phyloP scores from a whole-genome alignment of 106 monocot species.

The Hemerocallis citrina region DNA sequence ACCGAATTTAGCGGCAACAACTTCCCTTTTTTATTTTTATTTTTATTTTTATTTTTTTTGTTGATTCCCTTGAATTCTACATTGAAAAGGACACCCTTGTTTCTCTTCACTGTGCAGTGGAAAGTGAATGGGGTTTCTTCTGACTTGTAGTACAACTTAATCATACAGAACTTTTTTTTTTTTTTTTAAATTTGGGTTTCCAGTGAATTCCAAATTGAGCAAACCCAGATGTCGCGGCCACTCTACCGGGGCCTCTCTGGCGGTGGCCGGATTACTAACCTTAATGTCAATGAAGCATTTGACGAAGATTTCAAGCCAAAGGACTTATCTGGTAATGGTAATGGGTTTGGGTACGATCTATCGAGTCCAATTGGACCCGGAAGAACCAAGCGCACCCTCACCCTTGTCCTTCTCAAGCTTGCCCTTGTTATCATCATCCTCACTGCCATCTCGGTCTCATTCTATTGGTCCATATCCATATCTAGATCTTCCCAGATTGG shows the following conservation, averaged over 20 bases:
- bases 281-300: neutral
- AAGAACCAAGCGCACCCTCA: conserved; percentile 13
- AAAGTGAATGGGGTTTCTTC: neutral
- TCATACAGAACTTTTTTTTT: neutral
- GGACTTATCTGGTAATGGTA: conserved; percentile 1
- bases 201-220: no score
- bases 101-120: no score
- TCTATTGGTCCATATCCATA: conserved; percentile 64
- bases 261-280: conserved; percentile 14
- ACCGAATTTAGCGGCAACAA: no score
- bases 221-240: conserved; percentile 53
- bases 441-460: conserved; percentile 33
- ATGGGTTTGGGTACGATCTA: conserved; percentile 29
- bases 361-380: conserved; percentile 17
- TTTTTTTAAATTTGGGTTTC: no score
- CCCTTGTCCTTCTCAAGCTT: conserved; percentile 29
- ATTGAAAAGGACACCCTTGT: no score
- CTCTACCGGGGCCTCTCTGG: conserved; percentile 43
- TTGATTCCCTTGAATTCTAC: no score
- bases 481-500: conserved; percentile 29
- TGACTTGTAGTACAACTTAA: no score
- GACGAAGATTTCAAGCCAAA: conserved; percentile 27
- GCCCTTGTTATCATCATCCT: conserved; percentile 22
- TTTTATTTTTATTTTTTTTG: no score
- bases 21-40: no score